These are phyloP conservation scores for Nicotiana otophora DNA, from an alignment of 257 asterid species.

Conservation along the genomic window DNA sequence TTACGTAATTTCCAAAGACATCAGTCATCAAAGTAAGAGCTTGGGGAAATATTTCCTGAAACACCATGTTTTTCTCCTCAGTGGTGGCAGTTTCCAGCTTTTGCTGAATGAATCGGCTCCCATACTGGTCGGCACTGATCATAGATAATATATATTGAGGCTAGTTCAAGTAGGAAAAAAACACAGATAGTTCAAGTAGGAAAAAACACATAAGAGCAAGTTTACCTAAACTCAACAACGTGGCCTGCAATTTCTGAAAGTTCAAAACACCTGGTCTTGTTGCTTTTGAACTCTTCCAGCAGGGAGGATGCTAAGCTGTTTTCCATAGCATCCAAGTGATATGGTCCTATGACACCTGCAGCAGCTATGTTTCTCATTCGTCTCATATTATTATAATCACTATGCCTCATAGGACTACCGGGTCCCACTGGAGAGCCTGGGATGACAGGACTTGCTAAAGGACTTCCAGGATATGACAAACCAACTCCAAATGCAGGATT, in stretches of 20 bases:
- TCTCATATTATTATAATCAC: constrained; percentile 55
- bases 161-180: neutral
- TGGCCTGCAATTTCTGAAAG: constrained; percentile 85
- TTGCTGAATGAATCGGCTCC: constrained; percentile 96
- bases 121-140: constrained; percentile 85
- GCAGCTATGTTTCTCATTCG: constrained; percentile 57
- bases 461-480: constrained; percentile 82
- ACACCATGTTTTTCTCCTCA: constrained; percentile 89
- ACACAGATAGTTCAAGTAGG: neutral
- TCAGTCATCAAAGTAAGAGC: constrained; percentile 89
- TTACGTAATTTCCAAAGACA: constrained; percentile 92
- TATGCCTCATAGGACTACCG: constrained; percentile 81
- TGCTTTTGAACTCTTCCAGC: constrained; percentile 93
- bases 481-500: constrained; percentile 63
- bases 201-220: neutral
- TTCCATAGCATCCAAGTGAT: constrained; percentile 81
- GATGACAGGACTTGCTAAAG: constrained; percentile 53
- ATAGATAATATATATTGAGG: constrained; percentile 11
- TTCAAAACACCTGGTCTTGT: constrained; percentile 80
- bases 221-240: constrained; percentile 88
- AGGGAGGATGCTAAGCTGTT: constrained; percentile 55
- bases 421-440: constrained; percentile 65
- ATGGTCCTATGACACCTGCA: constrained; percentile 68
- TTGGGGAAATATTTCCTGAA: constrained; percentile 79
- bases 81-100: constrained; percentile 89